Evolutionary conservation across 805 yeast species (phyloP).

Genomic region (Yarrowia phangngaensis): DNA sequence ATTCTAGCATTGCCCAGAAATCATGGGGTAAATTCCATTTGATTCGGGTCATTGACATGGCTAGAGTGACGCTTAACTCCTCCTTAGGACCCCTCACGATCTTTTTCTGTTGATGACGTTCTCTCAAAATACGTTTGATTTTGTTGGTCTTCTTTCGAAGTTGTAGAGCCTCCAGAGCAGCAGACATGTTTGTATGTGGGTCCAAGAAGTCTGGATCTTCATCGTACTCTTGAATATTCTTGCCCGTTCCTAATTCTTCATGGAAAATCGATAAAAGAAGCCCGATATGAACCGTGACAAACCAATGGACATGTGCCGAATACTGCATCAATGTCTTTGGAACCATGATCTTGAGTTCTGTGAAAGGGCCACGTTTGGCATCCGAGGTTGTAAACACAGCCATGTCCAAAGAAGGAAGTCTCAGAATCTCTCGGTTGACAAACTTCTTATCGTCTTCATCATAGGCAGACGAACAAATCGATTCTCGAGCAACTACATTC

Average conservation of each 20-base stretch:
- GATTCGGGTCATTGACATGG: conserved; percentile 12
- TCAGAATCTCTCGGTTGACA: conserved; percentile 31
- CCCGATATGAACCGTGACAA: conserved; percentile 15
- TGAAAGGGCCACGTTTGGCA: conserved; percentile 26
- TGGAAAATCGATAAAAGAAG: conserved; percentile 11
- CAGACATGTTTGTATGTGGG: conserved; percentile 7
- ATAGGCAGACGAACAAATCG: conserved; percentile 2
- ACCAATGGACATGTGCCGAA: conserved; percentile 24
- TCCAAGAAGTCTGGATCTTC: conserved; percentile 7
- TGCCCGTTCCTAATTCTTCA: conserved; percentile 19
- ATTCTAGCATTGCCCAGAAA: conserved; percentile 25
- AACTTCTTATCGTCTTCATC: conserved; percentile 28
- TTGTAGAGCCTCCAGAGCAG: conserved; percentile 18
- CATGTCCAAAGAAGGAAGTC: conserved; percentile 35
- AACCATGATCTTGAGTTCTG: conserved; percentile 1
- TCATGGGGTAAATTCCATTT: conserved; percentile 23
- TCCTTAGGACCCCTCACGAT: conserved; percentile 20
- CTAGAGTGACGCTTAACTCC: background rate
- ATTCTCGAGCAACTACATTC: conserved; percentile 18
- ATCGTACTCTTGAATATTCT: background rate
- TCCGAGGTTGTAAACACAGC: conserved; percentile 30
- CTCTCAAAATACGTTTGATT: conserved; percentile 17
- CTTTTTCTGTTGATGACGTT: background rate
- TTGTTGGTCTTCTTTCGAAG: conserved; percentile 26
- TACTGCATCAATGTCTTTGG: conserved; percentile 20